Evolutionary conservation across 2,329 filamentous ascomycete genomes (phyloP).

Genomic region (Claviceps capensis): DNA sequence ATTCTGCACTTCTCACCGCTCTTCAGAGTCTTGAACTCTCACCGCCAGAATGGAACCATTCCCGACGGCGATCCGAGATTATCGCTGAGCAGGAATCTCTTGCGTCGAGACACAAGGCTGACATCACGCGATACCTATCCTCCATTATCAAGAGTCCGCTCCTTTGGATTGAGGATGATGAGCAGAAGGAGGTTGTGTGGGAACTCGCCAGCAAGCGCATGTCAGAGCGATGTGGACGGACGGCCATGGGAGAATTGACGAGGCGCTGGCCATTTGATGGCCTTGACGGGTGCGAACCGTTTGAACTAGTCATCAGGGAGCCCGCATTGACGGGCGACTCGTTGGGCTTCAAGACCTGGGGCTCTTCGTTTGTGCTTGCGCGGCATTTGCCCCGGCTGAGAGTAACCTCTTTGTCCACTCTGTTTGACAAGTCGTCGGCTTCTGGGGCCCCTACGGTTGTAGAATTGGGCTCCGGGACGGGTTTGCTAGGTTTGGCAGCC

Average conservation of each 20-base stretch:
- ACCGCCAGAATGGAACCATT: slow-evolving; percentile 53
- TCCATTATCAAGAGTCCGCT: slow-evolving; percentile 54
- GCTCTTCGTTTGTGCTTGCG: slow-evolving; percentile 74
- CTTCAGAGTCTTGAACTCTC: slow-evolving; percentile 53
- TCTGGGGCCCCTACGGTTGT: slow-evolving; percentile 32
- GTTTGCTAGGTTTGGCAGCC: slow-evolving; percentile 77
- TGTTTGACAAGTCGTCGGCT: slow-evolving; percentile 25
- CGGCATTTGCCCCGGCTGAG: slow-evolving; percentile 46
- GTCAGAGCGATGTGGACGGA: slow-evolving; percentile 71
- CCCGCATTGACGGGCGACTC: slow-evolving; percentile 80
- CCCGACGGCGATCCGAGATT: slow-evolving; percentile 27
- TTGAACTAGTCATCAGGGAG: slow-evolving; percentile 65
- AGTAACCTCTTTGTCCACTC: slow-evolving; percentile 28
- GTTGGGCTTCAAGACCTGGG: slow-evolving; percentile 91
- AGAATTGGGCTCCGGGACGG: slow-evolving; percentile 82
- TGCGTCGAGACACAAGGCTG: slow-evolving; percentile 28
- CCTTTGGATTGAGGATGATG: slow-evolving; percentile 54
- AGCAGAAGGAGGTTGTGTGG: slow-evolving; percentile 58
- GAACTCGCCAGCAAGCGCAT: slow-evolving; percentile 65
- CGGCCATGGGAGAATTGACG: slow-evolving; percentile 43
- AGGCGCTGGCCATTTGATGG: slow-evolving; percentile 37
- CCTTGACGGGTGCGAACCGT: slow-evolving; percentile 19
- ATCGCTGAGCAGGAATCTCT: slow-evolving; percentile 27
- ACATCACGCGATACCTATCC: slow-evolving; percentile 52
- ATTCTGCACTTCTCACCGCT: slow-evolving; percentile 45